These are phyloP conservation scores for Endoconidiophora polonica DNA, from an alignment of 2,329 filamentous ascomycete species.

Conservation along the genomic window DNA sequence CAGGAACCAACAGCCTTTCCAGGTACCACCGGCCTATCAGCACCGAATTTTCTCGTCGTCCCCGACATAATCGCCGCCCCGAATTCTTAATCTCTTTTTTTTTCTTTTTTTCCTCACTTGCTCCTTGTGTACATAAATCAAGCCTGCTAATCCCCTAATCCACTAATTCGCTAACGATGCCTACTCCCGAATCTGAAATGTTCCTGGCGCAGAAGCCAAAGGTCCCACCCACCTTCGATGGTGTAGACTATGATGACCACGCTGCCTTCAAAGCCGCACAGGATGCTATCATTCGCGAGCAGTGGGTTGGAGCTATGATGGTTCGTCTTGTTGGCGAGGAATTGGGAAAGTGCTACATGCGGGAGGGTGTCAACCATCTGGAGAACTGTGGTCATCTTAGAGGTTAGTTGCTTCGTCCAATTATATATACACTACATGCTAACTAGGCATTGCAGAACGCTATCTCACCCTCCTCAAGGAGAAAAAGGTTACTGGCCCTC, in stretches of 20 bases:
- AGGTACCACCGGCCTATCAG: too few species aligned
- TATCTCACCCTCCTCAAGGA: conserved; percentile 65
- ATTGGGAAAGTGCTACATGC: conserved; percentile 70
- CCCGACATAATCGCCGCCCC: too few species aligned
- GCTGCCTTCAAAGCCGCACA: conserved; percentile 66
- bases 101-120: neutral
- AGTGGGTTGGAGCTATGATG: conserved; percentile 87
- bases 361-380: conserved; percentile 72
- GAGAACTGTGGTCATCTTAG: conserved; percentile 71
- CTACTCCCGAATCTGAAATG: conserved; percentile 64
- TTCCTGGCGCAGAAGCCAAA: conserved; percentile 75
- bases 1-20: neutral
- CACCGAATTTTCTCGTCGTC: too few species aligned
- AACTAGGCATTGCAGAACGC: conserved; percentile 38
- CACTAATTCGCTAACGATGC: conserved; percentile 35
- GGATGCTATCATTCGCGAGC: conserved; percentile 66
- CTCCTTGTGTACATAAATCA: neutral
- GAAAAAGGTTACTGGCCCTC: conserved; percentile 60
- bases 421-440: conserved; percentile 3
- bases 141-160: neutral
- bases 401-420: conserved; percentile 39
- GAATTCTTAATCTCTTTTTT: neutral
- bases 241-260: conserved; percentile 74
- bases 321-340: conserved; percentile 66
- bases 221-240: conserved; percentile 69